Conservation (phyloP, 163 green algal species). For the Volvox carteri region DNA sequence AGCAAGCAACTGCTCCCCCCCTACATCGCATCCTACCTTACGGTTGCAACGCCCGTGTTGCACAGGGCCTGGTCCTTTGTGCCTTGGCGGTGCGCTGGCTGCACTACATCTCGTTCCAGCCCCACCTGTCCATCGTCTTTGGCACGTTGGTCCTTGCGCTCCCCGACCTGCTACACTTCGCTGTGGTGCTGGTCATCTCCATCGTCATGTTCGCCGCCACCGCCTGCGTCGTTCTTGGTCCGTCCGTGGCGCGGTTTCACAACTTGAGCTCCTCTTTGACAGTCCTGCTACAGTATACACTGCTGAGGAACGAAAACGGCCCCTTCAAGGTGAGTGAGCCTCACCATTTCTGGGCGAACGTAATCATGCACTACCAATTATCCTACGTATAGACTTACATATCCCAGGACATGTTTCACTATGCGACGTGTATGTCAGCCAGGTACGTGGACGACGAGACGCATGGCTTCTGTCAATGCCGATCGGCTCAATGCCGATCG, state of each 20-base stretch:
- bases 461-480: no score
- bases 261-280: neutral
- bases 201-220: conserved; percentile 20
- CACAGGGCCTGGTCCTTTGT: conserved; percentile 56
- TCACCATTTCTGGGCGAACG: no score
- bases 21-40: no score
- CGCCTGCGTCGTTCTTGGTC: neutral
- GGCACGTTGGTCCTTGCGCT: conserved; percentile 46
- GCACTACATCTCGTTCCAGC: conserved; percentile 65
- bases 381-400: no score
- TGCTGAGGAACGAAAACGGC: neutral
- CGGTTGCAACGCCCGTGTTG: no score
- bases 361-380: no score
- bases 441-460: no score
- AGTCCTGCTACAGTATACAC: conserved; percentile 19
- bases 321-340: conserved; percentile 18
- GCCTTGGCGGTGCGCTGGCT: conserved; percentile 57
- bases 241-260: neutral
- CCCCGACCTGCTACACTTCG: conserved; percentile 34
- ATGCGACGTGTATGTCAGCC: no score
- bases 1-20: no score
- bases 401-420: no score
- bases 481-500: no score
- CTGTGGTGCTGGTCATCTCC: neutral
- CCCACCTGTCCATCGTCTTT: conserved; percentile 53